phyloP scores from a whole-genome alignment of 2,329 filamentous ascomycete genomes.

The Nakataea oryzae region DNA sequence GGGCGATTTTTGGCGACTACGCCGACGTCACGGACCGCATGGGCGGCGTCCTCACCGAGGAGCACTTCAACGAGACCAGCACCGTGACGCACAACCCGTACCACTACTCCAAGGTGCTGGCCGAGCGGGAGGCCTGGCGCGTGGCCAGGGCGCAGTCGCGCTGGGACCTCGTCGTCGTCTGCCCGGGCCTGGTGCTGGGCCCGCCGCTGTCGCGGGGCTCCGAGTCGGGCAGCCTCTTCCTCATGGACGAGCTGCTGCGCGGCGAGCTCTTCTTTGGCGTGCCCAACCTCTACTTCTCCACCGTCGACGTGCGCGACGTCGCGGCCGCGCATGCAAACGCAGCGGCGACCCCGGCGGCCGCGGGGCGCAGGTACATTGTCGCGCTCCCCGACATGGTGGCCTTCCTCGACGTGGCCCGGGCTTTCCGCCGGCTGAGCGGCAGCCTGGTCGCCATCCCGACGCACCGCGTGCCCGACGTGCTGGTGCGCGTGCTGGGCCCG shows the following conservation, averaged over 20 bases:
- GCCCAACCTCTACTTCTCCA: constrained; percentile 14
- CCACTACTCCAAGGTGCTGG: constrained; percentile 16
- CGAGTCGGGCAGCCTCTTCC: constrained; percentile 15
- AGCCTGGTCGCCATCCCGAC: not conserved
- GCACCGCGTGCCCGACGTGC: not conserved
- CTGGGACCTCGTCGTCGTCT: constrained; percentile 17
- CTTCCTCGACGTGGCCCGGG: not conserved
- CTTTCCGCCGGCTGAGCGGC: not conserved
- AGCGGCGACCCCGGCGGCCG: constrained; percentile 4
- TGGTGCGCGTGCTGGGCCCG: not conserved
- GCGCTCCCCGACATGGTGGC: not conserved
- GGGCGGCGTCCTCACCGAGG: constrained; percentile 10
- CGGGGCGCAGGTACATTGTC: constrained; percentile 7
- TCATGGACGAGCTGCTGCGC: constrained; percentile 14
- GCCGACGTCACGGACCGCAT: constrained; percentile 12
- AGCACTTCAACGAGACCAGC: constrained; percentile 15
- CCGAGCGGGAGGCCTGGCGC: constrained; percentile 17
- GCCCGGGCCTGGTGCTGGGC: constrained; percentile 15
- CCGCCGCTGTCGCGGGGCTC: constrained; percentile 12
- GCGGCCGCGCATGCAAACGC: constrained; percentile 10
- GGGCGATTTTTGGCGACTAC: constrained; percentile 15
- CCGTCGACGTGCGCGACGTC: constrained; percentile 14
- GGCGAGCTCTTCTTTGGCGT: constrained; percentile 15
- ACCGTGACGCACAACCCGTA: constrained; percentile 15
- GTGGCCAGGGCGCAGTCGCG: constrained; percentile 11